A percentile compares a stretch with the other conserved stretches of the same genome.
Conservation (phyloP, 495 filamentous ascomycete species). For the Podospora pseudopauciseta region DNA sequence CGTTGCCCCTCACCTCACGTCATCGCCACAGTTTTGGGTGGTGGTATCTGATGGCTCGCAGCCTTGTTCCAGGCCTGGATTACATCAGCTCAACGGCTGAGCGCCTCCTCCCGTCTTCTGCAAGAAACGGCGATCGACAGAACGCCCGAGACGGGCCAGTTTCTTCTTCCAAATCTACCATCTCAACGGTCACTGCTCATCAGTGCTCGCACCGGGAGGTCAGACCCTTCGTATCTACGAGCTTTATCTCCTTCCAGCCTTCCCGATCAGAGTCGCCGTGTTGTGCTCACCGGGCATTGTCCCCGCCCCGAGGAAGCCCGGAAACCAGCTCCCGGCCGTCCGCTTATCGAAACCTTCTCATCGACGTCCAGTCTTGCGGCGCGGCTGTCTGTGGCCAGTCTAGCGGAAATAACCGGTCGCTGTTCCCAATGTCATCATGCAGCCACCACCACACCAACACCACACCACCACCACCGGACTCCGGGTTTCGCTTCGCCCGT, state of each 20-base stretch:
- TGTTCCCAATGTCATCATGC: background rate
- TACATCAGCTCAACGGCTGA: background rate
- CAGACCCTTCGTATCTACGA: background rate
- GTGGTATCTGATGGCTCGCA: no score
- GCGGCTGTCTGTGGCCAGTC: background rate
- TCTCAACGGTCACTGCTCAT: background rate
- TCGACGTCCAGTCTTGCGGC: background rate
- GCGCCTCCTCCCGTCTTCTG: background rate
- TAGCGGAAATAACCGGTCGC: background rate
- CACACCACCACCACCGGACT: constrained; percentile 26
- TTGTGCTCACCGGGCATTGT: background rate
- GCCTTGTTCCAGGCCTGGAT: background rate
- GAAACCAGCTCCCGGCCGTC: background rate
- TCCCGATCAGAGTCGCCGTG: background rate
- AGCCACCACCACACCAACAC: background rate
- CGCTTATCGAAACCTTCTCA: background rate
- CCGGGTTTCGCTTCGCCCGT: constrained; percentile 18
- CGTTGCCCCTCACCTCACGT: background rate
- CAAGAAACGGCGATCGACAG: background rate
- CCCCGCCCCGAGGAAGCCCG: background rate
- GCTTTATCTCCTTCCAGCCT: background rate
- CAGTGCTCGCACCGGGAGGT: background rate
- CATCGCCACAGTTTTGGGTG: background rate
- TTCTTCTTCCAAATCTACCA: background rate
- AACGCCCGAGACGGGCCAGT: background rate